Base-by-base conservation (phyloP, 306 rosid species). In the Trifolium pratense region DNA sequence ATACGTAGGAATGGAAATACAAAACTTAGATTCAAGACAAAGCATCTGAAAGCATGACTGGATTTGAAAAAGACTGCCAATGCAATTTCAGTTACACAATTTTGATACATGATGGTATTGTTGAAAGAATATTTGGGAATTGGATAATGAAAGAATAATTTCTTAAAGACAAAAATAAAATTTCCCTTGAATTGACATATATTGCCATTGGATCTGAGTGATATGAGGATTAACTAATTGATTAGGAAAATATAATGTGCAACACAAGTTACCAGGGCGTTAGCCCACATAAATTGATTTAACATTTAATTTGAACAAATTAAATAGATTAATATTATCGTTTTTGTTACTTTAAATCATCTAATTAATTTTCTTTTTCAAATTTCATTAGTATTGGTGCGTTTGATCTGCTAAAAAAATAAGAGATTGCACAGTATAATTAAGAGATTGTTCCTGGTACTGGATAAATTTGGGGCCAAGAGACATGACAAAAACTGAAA, bases 21-120 rank as follows among this genome's bases (percentile, higher is more conserved):
- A 62, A 49, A 71, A 78, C 70, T 46, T 74, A 15, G 52, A 80
- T 80, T 80, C 53, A 39, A 60, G 73, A 68, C 32, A 51, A 80
- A 74, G 79, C 71, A 57, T 73, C 36, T 13, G 15, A 66, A 40
- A 63, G 43, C 52, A 39, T 59, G 55, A 67, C 60, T 39, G 17
- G 61, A 71, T 49, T 69, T 66, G 75, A 77, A 71, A 71, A 58
- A 71, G 66, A 71, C 46, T 20, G 12, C 6, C 26, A 29, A 73
- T 66, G 78, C 40, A 66, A 68, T 74, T 74, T 75, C 29, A 57
- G 70, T 74, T 67, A 55, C 57, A 14, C 42, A 67, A 48, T 58
- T 37, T 48, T 73, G 36, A 79, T 71, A 45, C 46, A 39, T 73
- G 72, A 64, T 61, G 76, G 56, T 78, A 76, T 52, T 43, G 17